Percentiles rank a stretch among this genome's conserved stretches.
Evolutionary conservation across 768 basidiomycete genomes (phyloP).

Genomic region (Termitomyces sp.): DNA sequence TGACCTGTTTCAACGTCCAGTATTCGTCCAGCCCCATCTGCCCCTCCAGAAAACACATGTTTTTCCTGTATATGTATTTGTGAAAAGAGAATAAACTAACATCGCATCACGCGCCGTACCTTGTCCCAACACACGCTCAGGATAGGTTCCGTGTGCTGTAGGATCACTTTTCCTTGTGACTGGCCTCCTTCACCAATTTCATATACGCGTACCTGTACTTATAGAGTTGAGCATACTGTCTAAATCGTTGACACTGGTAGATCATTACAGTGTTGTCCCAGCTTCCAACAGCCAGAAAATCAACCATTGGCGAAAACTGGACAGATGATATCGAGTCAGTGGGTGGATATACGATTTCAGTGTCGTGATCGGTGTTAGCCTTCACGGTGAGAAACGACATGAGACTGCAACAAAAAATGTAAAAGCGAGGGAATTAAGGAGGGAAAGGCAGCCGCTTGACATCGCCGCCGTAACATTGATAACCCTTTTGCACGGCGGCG

Average conservation of each 20-base stretch:
- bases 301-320: constrained; percentile 74
- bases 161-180: constrained; percentile 85
- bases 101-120: constrained; percentile 33
- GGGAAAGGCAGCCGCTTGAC: not conserved
- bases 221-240: not conserved
- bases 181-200: constrained; percentile 78
- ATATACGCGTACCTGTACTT: constrained; percentile 83
- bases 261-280: constrained; percentile 85
- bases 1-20: constrained; percentile 84
- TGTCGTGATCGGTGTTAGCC: constrained; percentile 43
- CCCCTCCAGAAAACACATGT: constrained; percentile 86
- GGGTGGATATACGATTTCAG: constrained; percentile 75
- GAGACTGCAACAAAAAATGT: too few relatives aligned
- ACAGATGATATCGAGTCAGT: constrained; percentile 82
- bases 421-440: not conserved
- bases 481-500: not conserved
- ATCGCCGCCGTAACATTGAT: not conserved
- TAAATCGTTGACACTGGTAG: not conserved
- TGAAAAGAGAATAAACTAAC: not conserved
- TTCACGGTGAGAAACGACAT: not conserved
- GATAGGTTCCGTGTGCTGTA: constrained; percentile 84
- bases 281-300: constrained; percentile 85
- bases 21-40: constrained; percentile 89
- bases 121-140: constrained; percentile 89
- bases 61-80: constrained; percentile 54